phyloP scores from a whole-genome alignment of 1,284 basidiomycete genomes.

The Inonotus obliquus region DNA sequence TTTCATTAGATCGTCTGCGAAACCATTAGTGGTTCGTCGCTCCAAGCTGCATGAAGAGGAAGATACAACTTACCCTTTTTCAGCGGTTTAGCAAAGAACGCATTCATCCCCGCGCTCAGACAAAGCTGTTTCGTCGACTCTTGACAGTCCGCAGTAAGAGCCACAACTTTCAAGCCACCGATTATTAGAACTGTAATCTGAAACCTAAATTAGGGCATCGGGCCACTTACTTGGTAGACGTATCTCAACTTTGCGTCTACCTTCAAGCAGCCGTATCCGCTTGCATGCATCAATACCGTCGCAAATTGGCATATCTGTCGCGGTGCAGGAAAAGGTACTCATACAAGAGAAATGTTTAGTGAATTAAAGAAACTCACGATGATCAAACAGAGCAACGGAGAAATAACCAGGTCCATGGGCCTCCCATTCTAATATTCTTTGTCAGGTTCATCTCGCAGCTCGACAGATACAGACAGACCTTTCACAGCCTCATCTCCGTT shows the following conservation, averaged over 20 bases:
- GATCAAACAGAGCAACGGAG: constrained; percentile 64
- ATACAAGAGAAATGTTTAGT: not conserved
- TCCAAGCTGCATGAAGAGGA: too few relatives aligned
- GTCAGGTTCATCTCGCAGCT: not conserved
- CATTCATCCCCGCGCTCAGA: constrained; percentile 68
- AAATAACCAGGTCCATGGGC: constrained; percentile 61
- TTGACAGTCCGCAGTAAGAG: constrained; percentile 68
- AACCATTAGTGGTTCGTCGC: not conserved
- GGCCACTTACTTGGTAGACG: constrained; percentile 51
- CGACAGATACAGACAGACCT: constrained; percentile 31
- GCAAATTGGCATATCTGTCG: constrained; percentile 66
- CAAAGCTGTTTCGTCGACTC: constrained; percentile 70
- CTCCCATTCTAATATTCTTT: constrained; percentile 50
- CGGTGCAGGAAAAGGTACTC: not conserved
- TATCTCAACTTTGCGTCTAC: constrained; percentile 42
- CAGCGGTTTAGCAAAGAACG: constrained; percentile 66
- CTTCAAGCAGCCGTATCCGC: constrained; percentile 54
- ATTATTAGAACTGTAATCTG: not conserved
- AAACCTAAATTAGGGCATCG: not conserved
- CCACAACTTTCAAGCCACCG: constrained; percentile 45
- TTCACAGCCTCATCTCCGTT: constrained; percentile 64
- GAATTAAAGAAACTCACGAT: constrained; percentile 43
- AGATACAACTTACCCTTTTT: constrained; percentile 49
- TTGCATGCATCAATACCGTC: constrained; percentile 71
- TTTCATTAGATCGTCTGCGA: constrained; percentile 39